phyloP scores from a whole-genome alignment of 371 early-diverging fungal genomes.

The Cokeromyces recurvatus region DNA sequence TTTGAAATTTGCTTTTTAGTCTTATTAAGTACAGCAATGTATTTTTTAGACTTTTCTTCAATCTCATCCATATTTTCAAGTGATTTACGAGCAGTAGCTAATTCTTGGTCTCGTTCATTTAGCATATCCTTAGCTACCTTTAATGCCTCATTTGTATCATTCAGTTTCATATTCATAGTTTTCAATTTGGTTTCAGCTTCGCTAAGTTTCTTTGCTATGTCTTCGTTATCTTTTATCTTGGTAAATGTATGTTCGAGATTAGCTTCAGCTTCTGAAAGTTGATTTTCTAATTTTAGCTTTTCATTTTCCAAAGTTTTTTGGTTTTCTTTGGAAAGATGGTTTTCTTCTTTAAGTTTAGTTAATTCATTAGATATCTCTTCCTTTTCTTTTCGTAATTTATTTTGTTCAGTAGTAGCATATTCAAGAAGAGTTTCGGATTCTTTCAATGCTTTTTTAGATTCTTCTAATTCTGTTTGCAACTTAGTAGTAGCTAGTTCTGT shows the following conservation, averaged over 20 bases:
- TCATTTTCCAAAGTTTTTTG: constrained; percentile 76
- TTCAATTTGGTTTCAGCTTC: constrained; percentile 21
- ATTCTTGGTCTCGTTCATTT: constrained; percentile 53
- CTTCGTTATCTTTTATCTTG: constrained; percentile 8
- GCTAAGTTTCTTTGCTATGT: not conserved
- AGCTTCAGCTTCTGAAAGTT: constrained; percentile 16
- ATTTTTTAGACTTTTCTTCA: constrained; percentile 56
- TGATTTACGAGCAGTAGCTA: constrained; percentile 48
- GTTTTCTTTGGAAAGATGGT: constrained; percentile 32
- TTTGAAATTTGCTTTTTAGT: constrained; percentile 53
- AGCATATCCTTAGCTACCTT: constrained; percentile 49
- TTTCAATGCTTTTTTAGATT: not conserved
- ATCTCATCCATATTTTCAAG: constrained; percentile 38
- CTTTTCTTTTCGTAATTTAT: not conserved
- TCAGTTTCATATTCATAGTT: constrained; percentile 26
- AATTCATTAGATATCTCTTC: not conserved
- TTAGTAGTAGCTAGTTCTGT: not conserved
- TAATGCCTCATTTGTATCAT: constrained; percentile 51
- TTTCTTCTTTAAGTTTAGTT: not conserved
- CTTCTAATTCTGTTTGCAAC: not conserved
- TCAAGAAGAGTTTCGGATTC: constrained; percentile 1
- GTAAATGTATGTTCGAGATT: constrained; percentile 10
- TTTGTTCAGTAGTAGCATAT: not conserved
- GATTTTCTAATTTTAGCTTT: constrained; percentile 16
- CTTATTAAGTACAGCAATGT: constrained; percentile 42